Base-by-base conservation (phyloP, 257 asterid species). In the Cruciata laevipes region DNA sequence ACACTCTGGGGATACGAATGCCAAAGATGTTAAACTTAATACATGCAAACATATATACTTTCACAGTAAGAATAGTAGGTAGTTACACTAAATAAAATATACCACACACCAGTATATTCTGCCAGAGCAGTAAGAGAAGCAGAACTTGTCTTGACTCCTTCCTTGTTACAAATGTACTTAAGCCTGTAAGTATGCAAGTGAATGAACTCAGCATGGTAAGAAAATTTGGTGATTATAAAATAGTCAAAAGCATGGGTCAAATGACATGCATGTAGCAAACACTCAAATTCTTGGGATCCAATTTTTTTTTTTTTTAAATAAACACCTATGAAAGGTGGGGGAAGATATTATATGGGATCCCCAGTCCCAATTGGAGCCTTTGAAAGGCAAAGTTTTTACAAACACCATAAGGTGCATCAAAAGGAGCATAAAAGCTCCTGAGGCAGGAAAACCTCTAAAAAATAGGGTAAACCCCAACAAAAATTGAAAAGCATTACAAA, bases 81-180 rank as follows among this genome's bases (percentile, higher is more conserved):
- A 18, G 35, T 53, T 59, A 23, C 35, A 67, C 24, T 51, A 31
- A 69, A 67, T 20, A 63, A 65, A 74, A 4, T n/a, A 4, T n/a
- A 47, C 27, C 57, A 66, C 83, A 74, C 73, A 88, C 99, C 99
- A 44, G 99, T 85, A 78, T 79, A 82, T 73, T 86, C 89, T 44
- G 88, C 95, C 73, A 94, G 85, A 60, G 95, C 90, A 70, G 96
- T 70, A 33, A 94, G 92, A 64, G 92, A 94, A 56, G 81, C 56
- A 58, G 99, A 88, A 78, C 83, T 88, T 66, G 90, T 77, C 83
- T 82, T 86, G 75, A 84, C 76, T 71, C 92, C 84, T 82, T 94
- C 97, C 65, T 75, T 85, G 71, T 81, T 88, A 68, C 99, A 94
- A 81, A 94, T 90, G 73, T 84, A 90, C 79, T 90, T 94, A 80